phyloP scores from a whole-genome alignment of 2,329 filamentous ascomycete species.

The Trichoderma sp. region DNA sequence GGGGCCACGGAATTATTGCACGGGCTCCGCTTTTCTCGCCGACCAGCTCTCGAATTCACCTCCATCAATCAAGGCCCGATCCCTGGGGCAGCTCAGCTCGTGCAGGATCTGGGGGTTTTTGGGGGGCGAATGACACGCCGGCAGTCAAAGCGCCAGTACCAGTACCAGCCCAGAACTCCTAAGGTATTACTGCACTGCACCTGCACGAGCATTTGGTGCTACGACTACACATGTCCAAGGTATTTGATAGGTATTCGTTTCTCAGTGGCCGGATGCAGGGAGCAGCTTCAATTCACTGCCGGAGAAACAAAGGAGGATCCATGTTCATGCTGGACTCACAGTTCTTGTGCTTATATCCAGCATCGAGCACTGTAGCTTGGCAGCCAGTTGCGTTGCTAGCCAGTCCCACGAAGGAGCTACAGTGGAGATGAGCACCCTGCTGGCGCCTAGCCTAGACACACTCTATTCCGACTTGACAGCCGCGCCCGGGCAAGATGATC shows the following conservation, averaged over 20 bases:
- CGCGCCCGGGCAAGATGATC: conserved; percentile 4
- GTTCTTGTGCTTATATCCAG: neutral
- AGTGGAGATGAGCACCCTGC: neutral
- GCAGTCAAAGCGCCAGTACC: neutral
- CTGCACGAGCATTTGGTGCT: neutral
- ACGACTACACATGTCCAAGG: neutral
- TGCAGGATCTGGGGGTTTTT: conserved; percentile 3
- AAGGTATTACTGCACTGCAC: no score
- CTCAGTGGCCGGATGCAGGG: neutral
- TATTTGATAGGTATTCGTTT: neutral
- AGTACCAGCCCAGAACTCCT: no score
- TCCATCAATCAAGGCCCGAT: neutral
- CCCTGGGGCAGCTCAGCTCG: neutral
- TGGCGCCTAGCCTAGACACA: neutral
- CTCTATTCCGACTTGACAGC: conserved; percentile 6
- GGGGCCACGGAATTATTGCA: neutral
- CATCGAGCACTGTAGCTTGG: neutral
- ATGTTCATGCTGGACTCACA: neutral
- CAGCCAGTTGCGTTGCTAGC: neutral
- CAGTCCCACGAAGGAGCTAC: neutral
- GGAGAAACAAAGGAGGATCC: neutral
- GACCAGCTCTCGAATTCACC: neutral
- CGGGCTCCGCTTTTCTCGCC: neutral
- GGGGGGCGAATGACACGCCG: neutral
- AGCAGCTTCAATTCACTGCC: neutral